A percentile compares a stretch with the other conserved stretches of the same genome.
Conservation (phyloP, 2,329 filamentous ascomycete genomes). For the Xylariaceae sp. region DNA sequence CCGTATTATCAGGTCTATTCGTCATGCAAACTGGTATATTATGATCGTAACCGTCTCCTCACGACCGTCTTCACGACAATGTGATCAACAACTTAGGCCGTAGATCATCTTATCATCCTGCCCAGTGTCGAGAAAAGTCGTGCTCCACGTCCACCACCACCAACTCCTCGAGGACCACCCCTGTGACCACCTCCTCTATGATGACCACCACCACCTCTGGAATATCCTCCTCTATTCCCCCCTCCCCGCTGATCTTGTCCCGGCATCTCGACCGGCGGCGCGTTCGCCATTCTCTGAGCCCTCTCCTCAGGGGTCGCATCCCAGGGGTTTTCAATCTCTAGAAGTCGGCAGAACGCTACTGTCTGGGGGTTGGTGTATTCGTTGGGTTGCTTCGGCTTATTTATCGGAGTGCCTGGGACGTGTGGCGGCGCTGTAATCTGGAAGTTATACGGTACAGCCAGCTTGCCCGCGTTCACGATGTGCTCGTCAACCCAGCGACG, state of each 20-base stretch:
- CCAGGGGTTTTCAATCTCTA: slow-evolving; percentile 73
- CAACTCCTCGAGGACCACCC: too few species aligned
- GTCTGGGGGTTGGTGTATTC: slow-evolving; percentile 91
- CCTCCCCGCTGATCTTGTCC: slow-evolving; percentile 20
- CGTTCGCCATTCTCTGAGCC: slow-evolving; percentile 49
- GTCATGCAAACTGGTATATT: too few species aligned
- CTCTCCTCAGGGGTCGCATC: slow-evolving; percentile 68
- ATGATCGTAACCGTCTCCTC: too few species aligned
- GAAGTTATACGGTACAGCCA: slow-evolving; percentile 76
- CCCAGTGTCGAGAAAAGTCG: neutral
- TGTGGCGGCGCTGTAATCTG: slow-evolving; percentile 68
- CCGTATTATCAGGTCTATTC: too few species aligned
- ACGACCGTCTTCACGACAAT: too few species aligned
- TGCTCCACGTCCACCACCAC: neutral
- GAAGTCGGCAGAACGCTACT: slow-evolving; percentile 67
- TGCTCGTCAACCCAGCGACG: slow-evolving; percentile 77
- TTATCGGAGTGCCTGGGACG: slow-evolving; percentile 49
- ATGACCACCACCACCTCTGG: too few species aligned
- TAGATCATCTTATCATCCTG: slow-evolving; percentile 1
- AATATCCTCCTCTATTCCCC: too few species aligned
- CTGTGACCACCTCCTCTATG: too few species aligned
- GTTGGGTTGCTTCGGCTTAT: slow-evolving; percentile 57
- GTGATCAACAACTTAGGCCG: too few species aligned
- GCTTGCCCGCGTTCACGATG: slow-evolving; percentile 55
- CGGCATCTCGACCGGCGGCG: slow-evolving; percentile 42